Evolutionary conservation across 805 yeast genomes (phyloP), one percentile per base, ranked within the genome.

Genomic region (Saccharomycopsis oosterbeekiorum): DNA sequence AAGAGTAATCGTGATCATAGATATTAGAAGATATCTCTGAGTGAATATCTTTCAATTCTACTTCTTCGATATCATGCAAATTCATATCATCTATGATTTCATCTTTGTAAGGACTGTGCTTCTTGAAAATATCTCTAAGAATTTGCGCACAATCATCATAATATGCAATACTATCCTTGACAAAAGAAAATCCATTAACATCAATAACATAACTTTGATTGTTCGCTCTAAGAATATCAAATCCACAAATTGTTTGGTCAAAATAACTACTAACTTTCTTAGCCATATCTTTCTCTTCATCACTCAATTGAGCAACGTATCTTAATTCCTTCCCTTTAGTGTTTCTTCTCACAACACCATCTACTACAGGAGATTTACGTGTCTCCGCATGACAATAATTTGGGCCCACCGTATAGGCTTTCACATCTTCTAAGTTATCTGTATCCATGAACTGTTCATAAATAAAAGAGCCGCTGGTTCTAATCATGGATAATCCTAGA

Each of bases 361-460:
- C 99, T n/a, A 94, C 99, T 2, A 94, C 99, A 0, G 99, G 99
- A 0, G 97, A 90, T 72, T 94, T 94, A 69, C 99, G 81, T 1
- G 99, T 94, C 71, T 94, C 99, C 0, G 99, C 99, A 73, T 94
- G 99, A 71, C 99, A 94, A 70, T 82, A 94, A 19, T 76, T 76
- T 2, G 86, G 84, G 0, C 99, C 98, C 3, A 94, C 98, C 0
- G 99, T 94, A 72, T 94, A 94, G 0, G 98, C 98, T 74, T 94
- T 94, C 65, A 94, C 99, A 73, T 94, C 99, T 75, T 94, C 99
- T 69, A 91, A 92, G 71, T 94, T 94, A 72, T 94, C 97, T 1
- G 99, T 93, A 71, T 94, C 97, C 93, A 94, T 91, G 68, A 94
- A 94, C 73, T 88, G 80, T 73, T 94, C 99, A 73, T 94, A 94